A percentile compares a stretch with the other conserved stretches of the same genome.
phyloP scores from a whole-genome alignment of 2,329 filamentous ascomycete genomes.

The Aspergillus sergii region DNA sequence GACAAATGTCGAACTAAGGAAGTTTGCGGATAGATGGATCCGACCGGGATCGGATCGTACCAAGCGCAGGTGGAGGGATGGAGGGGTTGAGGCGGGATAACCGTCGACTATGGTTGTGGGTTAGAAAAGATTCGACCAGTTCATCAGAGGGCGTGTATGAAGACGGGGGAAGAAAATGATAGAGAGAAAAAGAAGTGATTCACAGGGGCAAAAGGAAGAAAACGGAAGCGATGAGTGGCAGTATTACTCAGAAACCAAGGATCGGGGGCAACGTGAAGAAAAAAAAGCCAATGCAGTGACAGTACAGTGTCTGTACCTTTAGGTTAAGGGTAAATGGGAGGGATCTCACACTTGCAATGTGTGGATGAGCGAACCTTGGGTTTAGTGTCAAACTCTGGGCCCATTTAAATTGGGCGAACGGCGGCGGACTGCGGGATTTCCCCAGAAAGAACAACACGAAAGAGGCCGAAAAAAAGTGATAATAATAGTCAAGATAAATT shows the following conservation, averaged over 20 bases:
- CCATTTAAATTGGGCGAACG: slow-evolving; percentile 13
- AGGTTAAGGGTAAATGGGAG: slow-evolving; percentile 7
- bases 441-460: neutral
- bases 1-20: slow-evolving; percentile 39
- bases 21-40: slow-evolving; percentile 37
- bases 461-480: neutral
- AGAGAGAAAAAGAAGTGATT: slow-evolving; percentile 10
- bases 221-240: slow-evolving; percentile 8
- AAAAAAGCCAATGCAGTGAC: slow-evolving; percentile 3
- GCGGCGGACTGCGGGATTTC: slow-evolving; percentile 14
- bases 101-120: slow-evolving; percentile 14
- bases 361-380: slow-evolving; percentile 8
- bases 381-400: slow-evolving; percentile 14
- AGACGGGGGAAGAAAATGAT: neutral
- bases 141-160: neutral
- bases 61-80: slow-evolving; percentile 8
- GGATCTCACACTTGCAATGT: neutral
- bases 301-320: neutral
- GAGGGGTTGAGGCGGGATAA: slow-evolving; percentile 16
- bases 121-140: neutral
- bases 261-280: neutral
- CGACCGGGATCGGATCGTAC: slow-evolving; percentile 26
- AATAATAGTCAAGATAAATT: neutral
- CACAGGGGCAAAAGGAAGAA: slow-evolving; percentile 12
- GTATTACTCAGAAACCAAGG: slow-evolving; percentile 12